Evolutionary conservation across 78 protist genomes (phyloP).

Genomic region (Dictyostelium citrinum): DNA sequence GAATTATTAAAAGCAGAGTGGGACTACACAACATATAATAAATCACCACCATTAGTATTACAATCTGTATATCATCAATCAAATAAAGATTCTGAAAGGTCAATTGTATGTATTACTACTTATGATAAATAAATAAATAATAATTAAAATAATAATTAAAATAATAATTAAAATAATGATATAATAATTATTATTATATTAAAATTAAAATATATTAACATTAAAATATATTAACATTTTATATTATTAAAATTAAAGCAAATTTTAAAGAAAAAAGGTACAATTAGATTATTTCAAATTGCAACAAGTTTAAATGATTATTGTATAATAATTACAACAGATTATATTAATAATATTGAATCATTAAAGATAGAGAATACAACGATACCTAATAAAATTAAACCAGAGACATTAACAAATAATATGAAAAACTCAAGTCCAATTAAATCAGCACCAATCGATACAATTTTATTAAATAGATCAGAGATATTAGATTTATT

Average conservation of each 20-base stretch:
- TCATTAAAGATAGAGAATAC: not conserved
- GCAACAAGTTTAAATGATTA: constrained; percentile 43
- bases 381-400: not conserved
- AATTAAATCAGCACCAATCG: not conserved
- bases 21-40: not conserved
- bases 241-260: not conserved
- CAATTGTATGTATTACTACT: constrained; percentile 26
- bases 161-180: too few species aligned
- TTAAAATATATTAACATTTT: not conserved
- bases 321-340: not conserved
- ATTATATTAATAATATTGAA: constrained; percentile 16
- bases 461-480: not conserved
- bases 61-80: constrained; percentile 8
- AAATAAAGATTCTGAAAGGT: constrained; percentile 5
- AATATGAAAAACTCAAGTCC: not conserved
- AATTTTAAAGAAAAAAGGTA: constrained; percentile 20
- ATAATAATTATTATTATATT: too few species aligned
- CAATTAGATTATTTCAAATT: constrained; percentile 28
- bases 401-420: not conserved
- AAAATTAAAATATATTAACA: too few species aligned
- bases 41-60: constrained; percentile 40
- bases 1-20: not conserved
- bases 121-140: not conserved
- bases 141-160: too few species aligned
- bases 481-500: constrained; percentile 14